Evolutionary conservation across 148 eudicot species (phyloP).

Genomic region (Oxyria digyna): DNA sequence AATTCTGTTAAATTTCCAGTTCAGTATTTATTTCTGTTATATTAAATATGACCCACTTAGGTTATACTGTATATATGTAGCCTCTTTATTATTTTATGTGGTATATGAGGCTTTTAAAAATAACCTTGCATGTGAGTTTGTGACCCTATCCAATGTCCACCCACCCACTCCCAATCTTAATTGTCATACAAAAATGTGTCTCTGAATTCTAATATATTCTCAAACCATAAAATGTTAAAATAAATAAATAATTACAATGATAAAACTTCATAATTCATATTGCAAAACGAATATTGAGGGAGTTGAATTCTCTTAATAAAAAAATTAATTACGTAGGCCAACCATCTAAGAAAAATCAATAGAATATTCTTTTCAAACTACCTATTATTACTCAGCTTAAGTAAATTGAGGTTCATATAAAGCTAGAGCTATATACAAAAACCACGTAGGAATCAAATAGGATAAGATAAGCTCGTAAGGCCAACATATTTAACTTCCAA

Average conservation of each 20-base stretch:
- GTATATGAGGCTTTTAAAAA: background rate
- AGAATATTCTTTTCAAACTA: background rate
- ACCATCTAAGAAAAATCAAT: too few relatives aligned
- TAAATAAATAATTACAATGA: too few relatives aligned
- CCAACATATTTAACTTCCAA: background rate
- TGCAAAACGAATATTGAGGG: too few relatives aligned
- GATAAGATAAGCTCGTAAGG: background rate
- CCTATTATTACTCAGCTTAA: background rate
- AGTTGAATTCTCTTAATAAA: too few relatives aligned
- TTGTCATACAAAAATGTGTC: too few relatives aligned
- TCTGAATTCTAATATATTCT: too few relatives aligned
- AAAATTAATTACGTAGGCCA: too few relatives aligned
- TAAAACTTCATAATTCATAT: too few relatives aligned
- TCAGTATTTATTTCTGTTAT: background rate
- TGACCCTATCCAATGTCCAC: background rate
- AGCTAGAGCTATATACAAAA: background rate
- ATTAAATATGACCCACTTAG: background rate
- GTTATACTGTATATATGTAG: background rate
- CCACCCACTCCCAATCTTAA: too few relatives aligned
- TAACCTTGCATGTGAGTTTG: conserved; percentile 1
- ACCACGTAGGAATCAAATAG: background rate
- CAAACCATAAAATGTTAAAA: too few relatives aligned
- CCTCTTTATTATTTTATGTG: background rate
- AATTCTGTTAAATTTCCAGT: too few relatives aligned
- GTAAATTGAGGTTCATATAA: background rate